Conservation (phyloP, 2,329 filamentous ascomycete genomes). For the Beauveria australis region DNA sequence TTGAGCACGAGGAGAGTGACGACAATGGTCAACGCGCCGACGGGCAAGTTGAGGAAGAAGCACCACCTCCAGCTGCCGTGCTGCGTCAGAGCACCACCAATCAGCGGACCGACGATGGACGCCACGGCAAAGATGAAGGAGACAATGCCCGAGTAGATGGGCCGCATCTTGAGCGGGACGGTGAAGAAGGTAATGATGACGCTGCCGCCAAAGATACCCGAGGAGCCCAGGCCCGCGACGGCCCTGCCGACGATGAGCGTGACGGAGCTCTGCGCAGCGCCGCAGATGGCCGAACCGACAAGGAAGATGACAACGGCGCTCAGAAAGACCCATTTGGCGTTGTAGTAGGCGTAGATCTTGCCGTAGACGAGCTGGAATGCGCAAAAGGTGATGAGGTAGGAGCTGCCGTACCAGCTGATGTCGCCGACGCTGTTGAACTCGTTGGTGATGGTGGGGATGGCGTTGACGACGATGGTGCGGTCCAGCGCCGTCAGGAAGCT, state of each 20-base stretch:
- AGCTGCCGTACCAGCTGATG: conserved; percentile 22
- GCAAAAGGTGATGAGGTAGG: conserved; percentile 17
- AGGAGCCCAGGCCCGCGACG: background rate
- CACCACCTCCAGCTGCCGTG: conserved; percentile 11
- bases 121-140: conserved; percentile 14
- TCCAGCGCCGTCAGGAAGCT: conserved; percentile 5
- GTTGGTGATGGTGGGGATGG: conserved; percentile 27
- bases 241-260: background rate
- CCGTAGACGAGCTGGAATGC: conserved; percentile 17
- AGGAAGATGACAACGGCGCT: conserved; percentile 15
- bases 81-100: conserved; percentile 24
- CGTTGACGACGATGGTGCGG: conserved; percentile 27
- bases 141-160: conserved; percentile 18
- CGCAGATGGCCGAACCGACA: conserved; percentile 14
- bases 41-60: conserved; percentile 21
- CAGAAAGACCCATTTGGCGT: conserved; percentile 16
- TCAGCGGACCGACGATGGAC: conserved; percentile 14
- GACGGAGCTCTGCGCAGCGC: background rate
- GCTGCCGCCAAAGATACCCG: conserved; percentile 19
- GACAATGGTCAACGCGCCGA: conserved; percentile 19
- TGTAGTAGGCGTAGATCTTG: conserved; percentile 18
- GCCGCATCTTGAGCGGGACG: conserved; percentile 31
- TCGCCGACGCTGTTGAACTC: conserved; percentile 17
- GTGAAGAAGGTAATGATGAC: conserved; percentile 18
- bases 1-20: conserved; percentile 16